These are phyloP conservation scores for Neurospora sp. DNA, from an alignment of 495 filamentous ascomycete genomes.

Conservation along the genomic window DNA sequence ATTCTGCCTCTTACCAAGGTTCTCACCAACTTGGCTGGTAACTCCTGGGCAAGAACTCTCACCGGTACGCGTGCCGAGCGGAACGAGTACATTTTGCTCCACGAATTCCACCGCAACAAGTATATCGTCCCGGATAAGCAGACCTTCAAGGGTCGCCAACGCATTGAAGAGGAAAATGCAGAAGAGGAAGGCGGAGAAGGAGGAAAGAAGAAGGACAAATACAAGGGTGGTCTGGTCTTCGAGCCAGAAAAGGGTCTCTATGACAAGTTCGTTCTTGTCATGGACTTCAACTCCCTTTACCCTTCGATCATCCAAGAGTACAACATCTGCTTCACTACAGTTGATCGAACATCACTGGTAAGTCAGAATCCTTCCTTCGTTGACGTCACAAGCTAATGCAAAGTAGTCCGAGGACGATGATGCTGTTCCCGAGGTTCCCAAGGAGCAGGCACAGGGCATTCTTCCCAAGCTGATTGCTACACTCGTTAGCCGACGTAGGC, in stretches of 20 bases:
- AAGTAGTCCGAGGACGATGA: conserved; percentile 70
- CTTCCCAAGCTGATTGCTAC: conserved; percentile 84
- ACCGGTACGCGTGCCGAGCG: conserved; percentile 93
- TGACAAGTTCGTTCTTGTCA: conserved; percentile 92
- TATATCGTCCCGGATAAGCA: conserved; percentile 96
- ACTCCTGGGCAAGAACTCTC: conserved; percentile 94
- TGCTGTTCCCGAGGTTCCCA: conserved; percentile 57
- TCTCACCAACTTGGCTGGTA: conserved; percentile 91
- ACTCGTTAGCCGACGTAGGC: conserved; percentile 73
- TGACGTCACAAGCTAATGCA: conserved; percentile 11
- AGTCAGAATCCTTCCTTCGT: conserved; percentile 7
- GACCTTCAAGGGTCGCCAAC: conserved; percentile 56
- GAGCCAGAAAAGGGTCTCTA: conserved; percentile 96
- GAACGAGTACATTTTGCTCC: conserved; percentile 97
- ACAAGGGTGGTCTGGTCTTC: conserved; percentile 95
- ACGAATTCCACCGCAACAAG: conserved; percentile 92
- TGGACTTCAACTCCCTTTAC: conserved; percentile 99
- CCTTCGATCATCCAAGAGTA: conserved; percentile 98
- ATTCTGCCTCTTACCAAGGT: conserved; percentile 91
- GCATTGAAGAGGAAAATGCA: conserved; percentile 50
- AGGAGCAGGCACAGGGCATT: conserved; percentile 64
- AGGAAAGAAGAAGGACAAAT: conserved; percentile 94
- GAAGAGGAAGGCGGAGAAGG: conserved; percentile 56
- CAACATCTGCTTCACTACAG: conserved; percentile 98
- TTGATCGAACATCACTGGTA: conserved; percentile 61